A percentile compares a stretch with the other conserved stretches of the same genome.
Evolutionary conservation across 805 yeast species (phyloP).

Genomic region (Metschnikowia cubensis): DNA sequence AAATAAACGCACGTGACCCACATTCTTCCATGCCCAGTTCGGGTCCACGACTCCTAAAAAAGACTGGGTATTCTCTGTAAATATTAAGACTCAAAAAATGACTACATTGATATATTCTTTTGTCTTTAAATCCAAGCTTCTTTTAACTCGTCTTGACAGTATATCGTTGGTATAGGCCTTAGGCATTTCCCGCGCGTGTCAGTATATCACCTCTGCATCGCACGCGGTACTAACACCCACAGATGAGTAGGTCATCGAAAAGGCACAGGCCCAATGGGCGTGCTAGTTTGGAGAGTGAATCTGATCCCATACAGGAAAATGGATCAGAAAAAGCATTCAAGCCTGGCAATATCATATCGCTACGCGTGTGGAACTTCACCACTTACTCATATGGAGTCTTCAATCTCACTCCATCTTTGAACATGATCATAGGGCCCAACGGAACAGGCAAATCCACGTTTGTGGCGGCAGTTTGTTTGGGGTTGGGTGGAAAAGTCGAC

Average conservation of each 20-base stretch:
- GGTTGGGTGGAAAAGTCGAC: conserved; percentile 76
- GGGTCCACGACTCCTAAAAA: neutral
- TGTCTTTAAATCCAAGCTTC: no score
- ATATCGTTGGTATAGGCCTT: neutral
- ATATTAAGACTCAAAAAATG: no score
- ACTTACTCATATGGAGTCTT: conserved; percentile 69
- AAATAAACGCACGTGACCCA: conserved; percentile 9
- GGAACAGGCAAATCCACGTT: conserved; percentile 95
- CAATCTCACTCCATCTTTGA: conserved; percentile 73
- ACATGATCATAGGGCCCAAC: conserved; percentile 93
- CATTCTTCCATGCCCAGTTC: neutral
- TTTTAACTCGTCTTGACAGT: neutral
- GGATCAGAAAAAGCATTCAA: conserved; percentile 10
- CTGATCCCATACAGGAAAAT: neutral
- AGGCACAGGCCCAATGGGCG: conserved; percentile 4
- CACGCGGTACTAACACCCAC: neutral
- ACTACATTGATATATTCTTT: no score
- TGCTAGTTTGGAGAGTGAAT: neutral
- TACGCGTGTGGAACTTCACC: conserved; percentile 58
- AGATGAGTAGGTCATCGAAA: conserved; percentile 1
- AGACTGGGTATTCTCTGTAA: no score
- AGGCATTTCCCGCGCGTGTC: conserved; percentile 1
- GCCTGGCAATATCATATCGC: conserved; percentile 49
- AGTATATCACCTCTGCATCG: neutral
- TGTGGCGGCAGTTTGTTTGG: conserved; percentile 88